Evolutionary conservation across 2,329 filamentous ascomycete genomes (phyloP), one percentile per base, ranked within the genome.

Genomic region (Aspergillus sp.): DNA sequence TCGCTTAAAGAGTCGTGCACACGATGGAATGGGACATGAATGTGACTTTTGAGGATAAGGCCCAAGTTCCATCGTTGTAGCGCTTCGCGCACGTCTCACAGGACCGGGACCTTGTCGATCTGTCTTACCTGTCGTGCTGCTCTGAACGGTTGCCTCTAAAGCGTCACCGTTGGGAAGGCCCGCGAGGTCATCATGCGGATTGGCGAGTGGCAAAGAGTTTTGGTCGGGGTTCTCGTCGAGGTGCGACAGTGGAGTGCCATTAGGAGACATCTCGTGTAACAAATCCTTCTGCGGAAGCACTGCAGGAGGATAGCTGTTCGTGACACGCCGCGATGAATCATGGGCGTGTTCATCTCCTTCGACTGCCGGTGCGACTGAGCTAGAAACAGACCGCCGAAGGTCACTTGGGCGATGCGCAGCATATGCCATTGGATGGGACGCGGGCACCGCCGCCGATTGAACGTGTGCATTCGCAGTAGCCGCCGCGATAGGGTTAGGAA

Each of bases 11-110:
- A 95, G 75, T 53, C 91, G 82, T 34, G 91, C 91, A 60, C 91
- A 98, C 34, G 89, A 93, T 16, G 91, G 91, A 53, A 98, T 98
- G n/a, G 91, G 91, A 68, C 91, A 98, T 2, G 89, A 96, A 64
- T 98, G 91, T 25, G 88, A 94, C 65, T 98, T 98, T 57, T 93
- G 86, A 32, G 91, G 86, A 58, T 96, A 96, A 10, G 93, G 91
- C 19, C 86, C 86, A 42, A 95, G 75, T 61, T 98, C 91, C 82
- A 93, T 93, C 62, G 93, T 83, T 3, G 91, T 96, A 32, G 91
- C 89, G 47, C 88, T 95, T 45, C 89, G 80, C 43, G 91, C 91
- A 52, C 91, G 78, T 49, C 91, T 83, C 51, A 91, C 81, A 37
- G 86, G 85, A 39, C 81, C 84, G 40, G 79, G 78, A 54, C 37